Evolutionary conservation across 202 grass and related monocot genomes (phyloP).

Genomic region (Carex arenaria): DNA sequence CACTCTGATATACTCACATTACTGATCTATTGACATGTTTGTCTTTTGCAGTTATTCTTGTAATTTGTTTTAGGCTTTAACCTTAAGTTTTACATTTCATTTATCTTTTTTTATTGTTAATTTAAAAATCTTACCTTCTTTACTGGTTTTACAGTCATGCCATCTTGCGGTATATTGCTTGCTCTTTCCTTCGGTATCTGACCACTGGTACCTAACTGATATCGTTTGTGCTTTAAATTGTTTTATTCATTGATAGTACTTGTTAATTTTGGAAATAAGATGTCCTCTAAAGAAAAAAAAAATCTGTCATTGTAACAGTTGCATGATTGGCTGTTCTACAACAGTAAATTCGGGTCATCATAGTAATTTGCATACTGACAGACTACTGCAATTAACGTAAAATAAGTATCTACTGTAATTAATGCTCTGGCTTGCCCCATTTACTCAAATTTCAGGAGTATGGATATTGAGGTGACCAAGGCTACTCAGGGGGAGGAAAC

Average conservation of each 20-base stretch:
- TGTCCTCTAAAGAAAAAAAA: background rate
- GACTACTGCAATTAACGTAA: background rate
- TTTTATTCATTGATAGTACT: background rate
- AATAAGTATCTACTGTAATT: background rate
- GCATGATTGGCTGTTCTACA: background rate
- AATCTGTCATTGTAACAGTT: background rate
- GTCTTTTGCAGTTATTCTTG: background rate
- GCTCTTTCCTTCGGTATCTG: conserved; percentile 56
- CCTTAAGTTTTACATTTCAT: background rate
- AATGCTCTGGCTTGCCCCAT: background rate
- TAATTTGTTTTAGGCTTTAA: background rate
- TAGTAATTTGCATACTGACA: background rate
- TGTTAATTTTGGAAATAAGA: background rate
- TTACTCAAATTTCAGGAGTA: conserved; percentile 33
- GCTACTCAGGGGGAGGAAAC: conserved; percentile 43
- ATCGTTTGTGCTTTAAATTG: no score
- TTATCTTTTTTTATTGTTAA: background rate
- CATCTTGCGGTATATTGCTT: conserved; percentile 81
- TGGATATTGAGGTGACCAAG: conserved; percentile 67
- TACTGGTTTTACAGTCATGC: conserved; percentile 51
- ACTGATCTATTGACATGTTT: background rate
- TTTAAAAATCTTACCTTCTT: background rate
- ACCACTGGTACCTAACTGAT: conserved; percentile 39
- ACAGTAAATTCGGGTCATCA: background rate
- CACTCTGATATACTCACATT: background rate